phyloP scores from a whole-genome alignment of 805 yeast species.

The fission yeast (Schizosaccharomyces pombe) region DNA sequence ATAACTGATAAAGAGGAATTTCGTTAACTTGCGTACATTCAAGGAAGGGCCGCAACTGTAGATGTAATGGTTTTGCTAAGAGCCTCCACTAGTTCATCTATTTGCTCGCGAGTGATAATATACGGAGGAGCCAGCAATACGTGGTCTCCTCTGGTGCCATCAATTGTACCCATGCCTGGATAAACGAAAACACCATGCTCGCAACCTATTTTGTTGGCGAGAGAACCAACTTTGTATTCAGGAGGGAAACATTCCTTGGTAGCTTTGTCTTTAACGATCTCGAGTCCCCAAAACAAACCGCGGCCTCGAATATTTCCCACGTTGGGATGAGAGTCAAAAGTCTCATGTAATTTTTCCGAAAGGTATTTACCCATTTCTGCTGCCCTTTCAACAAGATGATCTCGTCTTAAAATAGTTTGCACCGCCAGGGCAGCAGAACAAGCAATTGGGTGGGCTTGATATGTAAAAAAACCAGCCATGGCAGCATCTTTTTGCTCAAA shows the following conservation, averaged over 20 bases:
- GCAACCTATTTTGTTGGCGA: not conserved
- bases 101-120: not conserved
- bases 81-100: not conserved
- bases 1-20: too few relatives aligned
- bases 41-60: not conserved
- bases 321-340: constrained; percentile 17
- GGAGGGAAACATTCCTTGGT: constrained; percentile 22
- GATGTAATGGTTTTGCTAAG: not conserved
- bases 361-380: constrained; percentile 7
- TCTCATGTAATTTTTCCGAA: constrained; percentile 9
- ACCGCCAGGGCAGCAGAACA: constrained; percentile 26
- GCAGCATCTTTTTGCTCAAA: constrained; percentile 15
- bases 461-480: constrained; percentile 29
- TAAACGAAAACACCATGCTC: not conserved
- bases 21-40: too few relatives aligned
- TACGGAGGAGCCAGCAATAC: not conserved
- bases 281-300: constrained; percentile 37
- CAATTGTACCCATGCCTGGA: not conserved
- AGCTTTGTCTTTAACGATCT: constrained; percentile 28
- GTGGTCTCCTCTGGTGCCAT: not conserved
- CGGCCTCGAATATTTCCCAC: constrained; percentile 42
- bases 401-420: constrained; percentile 17
- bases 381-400: not conserved
- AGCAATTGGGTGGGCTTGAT: constrained; percentile 26
- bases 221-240: not conserved